Base-by-base conservation (phyloP, 768 basidiomycete species). In the Trametes elegans region DNA sequence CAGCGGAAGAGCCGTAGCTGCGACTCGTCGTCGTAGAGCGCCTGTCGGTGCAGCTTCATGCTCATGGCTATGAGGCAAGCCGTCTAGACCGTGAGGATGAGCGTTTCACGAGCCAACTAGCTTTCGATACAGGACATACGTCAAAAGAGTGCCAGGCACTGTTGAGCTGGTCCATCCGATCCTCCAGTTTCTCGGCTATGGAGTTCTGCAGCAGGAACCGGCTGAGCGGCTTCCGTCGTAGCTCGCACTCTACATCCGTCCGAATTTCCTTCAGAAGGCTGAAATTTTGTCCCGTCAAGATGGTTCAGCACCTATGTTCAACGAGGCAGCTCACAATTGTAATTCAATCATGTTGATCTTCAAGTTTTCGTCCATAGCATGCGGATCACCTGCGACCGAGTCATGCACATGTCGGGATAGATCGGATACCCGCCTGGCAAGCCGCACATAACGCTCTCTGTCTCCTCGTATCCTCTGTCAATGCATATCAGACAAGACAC, bases 1-100 rank as follows among this genome's bases (percentile, higher is more conserved):
- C 49, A 42, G 23, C 56, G 49, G 21, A 58, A 58, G 3, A 58
- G 39, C 8, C 56, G 50, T 9, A 51, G 44, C 50, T 58, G 56
- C 5, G 49, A 31, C 13, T 19, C 32, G 11, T 49, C 56, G 29
- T 57, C 56, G n/a, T 57, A 57, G 42, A 47, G 13, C 0, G 56
- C 41, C 19, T 57, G 56, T 21, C 38, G 18, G n/a, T 51, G 44
- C 29, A 52, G 18, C 40, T 52, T 57, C 42, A 23, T 36, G 5
- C 48, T 49, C 7, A 57, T 26, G 4, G 43, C 49, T n/a, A 57
- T 57, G 8, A 57, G 28, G 23, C 56, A 57, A 10, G 42, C 35
- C 0, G 56, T 57, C 56, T 51, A 19, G 1, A 3, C 11, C 34
- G 5, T 2, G n/a, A 18, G 35, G 5, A 34, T 44, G 8, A 32